These are phyloP conservation scores for Emericellopsis terricola DNA, from an alignment of 495 filamentous ascomycete genomes.

Conservation along the genomic window DNA sequence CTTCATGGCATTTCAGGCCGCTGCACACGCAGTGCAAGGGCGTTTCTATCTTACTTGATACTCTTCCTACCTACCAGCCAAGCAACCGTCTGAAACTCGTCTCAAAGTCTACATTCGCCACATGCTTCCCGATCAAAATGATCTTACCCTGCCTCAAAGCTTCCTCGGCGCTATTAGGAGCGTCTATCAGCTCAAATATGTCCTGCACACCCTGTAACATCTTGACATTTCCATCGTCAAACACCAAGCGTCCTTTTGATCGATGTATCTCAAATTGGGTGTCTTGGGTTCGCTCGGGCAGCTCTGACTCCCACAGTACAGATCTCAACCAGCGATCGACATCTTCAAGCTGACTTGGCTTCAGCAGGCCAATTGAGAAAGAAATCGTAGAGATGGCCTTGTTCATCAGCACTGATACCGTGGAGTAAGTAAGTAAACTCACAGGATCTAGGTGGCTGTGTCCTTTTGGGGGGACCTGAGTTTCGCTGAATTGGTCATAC, in stretches of 20 bases:
- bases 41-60: neutral
- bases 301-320: conserved; percentile 60
- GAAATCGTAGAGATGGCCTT: conserved; percentile 81
- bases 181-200: conserved; percentile 77
- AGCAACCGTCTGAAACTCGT: conserved; percentile 15
- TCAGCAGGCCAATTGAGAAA: conserved; percentile 40
- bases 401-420: conserved; percentile 5
- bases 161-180: conserved; percentile 11
- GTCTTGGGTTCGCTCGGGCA: conserved; percentile 27
- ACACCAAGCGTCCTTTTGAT: conserved; percentile 55
- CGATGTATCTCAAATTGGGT: conserved; percentile 58
- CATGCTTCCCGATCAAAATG: conserved; percentile 57
- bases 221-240: conserved; percentile 42
- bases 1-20: neutral
- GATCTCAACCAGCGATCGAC: conserved; percentile 74
- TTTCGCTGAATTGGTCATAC: conserved; percentile 58
- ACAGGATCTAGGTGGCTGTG: conserved; percentile 77
- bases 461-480: conserved; percentile 48
- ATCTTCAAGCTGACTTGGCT: conserved; percentile 27
- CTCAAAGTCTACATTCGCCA: conserved; percentile 31
- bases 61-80: neutral
- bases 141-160: conserved; percentile 41
- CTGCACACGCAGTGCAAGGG: neutral
- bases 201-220: conserved; percentile 87
- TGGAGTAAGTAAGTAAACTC: conserved; percentile 8